phyloP scores from a whole-genome alignment of 495 filamentous ascomycete species.

The Evansstolkia leycettana region DNA sequence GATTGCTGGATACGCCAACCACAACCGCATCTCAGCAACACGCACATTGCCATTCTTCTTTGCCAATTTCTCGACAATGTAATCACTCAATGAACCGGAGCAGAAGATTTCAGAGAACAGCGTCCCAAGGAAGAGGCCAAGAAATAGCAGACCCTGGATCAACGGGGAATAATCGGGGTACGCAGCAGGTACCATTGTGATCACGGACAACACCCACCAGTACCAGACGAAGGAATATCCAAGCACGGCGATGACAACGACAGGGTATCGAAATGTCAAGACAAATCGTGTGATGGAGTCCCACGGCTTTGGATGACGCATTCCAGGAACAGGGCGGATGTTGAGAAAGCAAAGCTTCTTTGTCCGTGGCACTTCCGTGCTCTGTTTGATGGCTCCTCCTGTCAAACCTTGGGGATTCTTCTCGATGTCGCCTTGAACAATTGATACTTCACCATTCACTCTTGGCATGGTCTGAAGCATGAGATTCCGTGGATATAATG shows the following conservation, averaged over 20 bases:
- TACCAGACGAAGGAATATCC: slow-evolving; percentile 48
- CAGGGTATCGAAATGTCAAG: slow-evolving; percentile 35
- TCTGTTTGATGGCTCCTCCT: background rate
- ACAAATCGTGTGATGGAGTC: slow-evolving; percentile 35
- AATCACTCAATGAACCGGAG: slow-evolving; percentile 43
- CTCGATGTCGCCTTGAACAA: slow-evolving; percentile 13
- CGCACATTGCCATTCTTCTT: slow-evolving; percentile 33
- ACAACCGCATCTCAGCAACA: slow-evolving; percentile 46
- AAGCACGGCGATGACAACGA: slow-evolving; percentile 32
- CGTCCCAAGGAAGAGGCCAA: slow-evolving; percentile 46
- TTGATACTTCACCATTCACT: background rate
- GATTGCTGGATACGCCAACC: slow-evolving; percentile 46
- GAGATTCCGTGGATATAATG: slow-evolving; percentile 42
- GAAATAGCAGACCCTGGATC: slow-evolving; percentile 45
- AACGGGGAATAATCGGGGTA: slow-evolving; percentile 38
- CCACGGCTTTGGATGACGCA: slow-evolving; percentile 41
- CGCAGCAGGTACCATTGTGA: slow-evolving; percentile 48
- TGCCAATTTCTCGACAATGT: slow-evolving; percentile 33
- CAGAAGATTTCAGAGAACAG: slow-evolving; percentile 40
- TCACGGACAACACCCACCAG: slow-evolving; percentile 51
- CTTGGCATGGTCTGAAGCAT: slow-evolving; percentile 33
- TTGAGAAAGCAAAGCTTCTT: slow-evolving; percentile 39
- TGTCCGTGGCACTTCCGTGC: slow-evolving; percentile 24
- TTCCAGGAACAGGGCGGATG: slow-evolving; percentile 36
- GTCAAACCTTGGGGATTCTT: slow-evolving; percentile 6